phyloP scores from a whole-genome alignment of 495 filamentous ascomycete genomes.

The Hyphodiscus hymeniophilus region DNA sequence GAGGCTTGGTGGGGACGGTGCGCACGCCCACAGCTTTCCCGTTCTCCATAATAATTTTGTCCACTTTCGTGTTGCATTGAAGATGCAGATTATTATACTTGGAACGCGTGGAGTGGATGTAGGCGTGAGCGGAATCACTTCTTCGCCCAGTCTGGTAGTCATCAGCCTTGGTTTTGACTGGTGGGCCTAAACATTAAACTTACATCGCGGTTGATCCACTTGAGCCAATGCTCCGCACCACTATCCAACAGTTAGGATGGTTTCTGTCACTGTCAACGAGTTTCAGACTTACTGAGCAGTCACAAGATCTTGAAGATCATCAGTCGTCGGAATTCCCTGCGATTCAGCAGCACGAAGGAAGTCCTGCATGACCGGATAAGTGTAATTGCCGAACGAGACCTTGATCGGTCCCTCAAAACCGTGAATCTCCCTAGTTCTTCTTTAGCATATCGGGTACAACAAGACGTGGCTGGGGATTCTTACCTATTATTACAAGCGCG shows the following conservation, averaged over 20 bases:
- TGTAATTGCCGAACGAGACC: conserved; percentile 74
- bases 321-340: conserved; percentile 64
- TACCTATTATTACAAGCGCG: conserved; percentile 59
- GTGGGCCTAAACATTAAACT: conserved; percentile 19
- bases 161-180: conserved; percentile 6
- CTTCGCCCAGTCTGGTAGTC: conserved; percentile 49
- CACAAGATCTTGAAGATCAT: conserved; percentile 60
- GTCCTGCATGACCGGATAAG: conserved; percentile 66
- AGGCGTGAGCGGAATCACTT: conserved; percentile 69
- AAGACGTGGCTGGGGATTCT: conserved; percentile 3
- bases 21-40: conserved; percentile 56
- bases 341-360: conserved; percentile 73
- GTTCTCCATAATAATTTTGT: conserved; percentile 70
- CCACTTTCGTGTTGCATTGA: conserved; percentile 73
- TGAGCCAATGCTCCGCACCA: conserved; percentile 51
- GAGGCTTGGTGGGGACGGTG: conserved; percentile 45
- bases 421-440: conserved; percentile 60
- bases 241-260: conserved; percentile 17
- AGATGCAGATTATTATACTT: conserved; percentile 65
- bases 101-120: conserved; percentile 60
- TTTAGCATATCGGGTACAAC: conserved; percentile 19
- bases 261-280: conserved; percentile 24
- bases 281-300: conserved; percentile 40
- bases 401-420: conserved; percentile 79
- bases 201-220: conserved; percentile 64